phyloP scores from a whole-genome alignment of 306 rosid genomes.

The cucumber (Cucumis sativus) region Cucumber_9930_V3 NC_026661.2:19337501-19338000 shows the following conservation, averaged over 20 bases:
- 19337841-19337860: not conserved
- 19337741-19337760: not conserved
- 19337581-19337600: not conserved
- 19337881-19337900: not conserved
- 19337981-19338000: not conserved
- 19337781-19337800: not conserved
- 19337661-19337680: not conserved
- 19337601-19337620: not conserved
- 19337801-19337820: not conserved
- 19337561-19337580: not conserved
- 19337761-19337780: not conserved
- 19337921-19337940: not conserved
- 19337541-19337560: not conserved
- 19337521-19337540: conserved; percentile 49
- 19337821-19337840: not conserved
- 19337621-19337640: not conserved
- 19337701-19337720: not conserved
- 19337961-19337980: not conserved
- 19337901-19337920: not conserved
- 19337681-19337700: not conserved
- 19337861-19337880: not conserved
- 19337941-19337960: not conserved
- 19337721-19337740: not conserved
- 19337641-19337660: not conserved
- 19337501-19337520: conserved; percentile 51